Conservation (phyloP, 352 stramenopile genomes). For the Lagenidium giganteum region DNA sequence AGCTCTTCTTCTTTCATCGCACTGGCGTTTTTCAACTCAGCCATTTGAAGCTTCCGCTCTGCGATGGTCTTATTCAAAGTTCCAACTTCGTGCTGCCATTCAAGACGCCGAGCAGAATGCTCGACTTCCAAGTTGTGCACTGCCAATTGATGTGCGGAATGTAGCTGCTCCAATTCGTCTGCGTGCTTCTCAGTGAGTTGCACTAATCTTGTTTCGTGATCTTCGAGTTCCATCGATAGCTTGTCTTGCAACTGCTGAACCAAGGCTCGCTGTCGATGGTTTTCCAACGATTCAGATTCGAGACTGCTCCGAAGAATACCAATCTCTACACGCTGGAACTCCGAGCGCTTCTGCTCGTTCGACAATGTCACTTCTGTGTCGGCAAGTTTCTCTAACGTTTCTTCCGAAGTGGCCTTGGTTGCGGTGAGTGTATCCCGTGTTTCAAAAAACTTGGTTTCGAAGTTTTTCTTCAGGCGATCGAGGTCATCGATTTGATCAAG, state of each 20-base stretch:
- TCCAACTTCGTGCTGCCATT: background rate
- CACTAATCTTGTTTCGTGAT: too few relatives aligned
- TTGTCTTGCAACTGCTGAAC: too few relatives aligned
- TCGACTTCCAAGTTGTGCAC: slow-evolving; percentile 4
- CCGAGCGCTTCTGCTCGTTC: too few relatives aligned
- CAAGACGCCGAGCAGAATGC: background rate
- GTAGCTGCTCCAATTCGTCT: slow-evolving; percentile 10
- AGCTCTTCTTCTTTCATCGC: too few relatives aligned
- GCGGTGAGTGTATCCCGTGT: slow-evolving; percentile 26
- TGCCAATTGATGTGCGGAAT: slow-evolving; percentile 12
- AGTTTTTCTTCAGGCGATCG: slow-evolving; percentile 58
- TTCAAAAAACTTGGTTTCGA: slow-evolving; percentile 67
- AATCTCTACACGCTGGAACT: too few relatives aligned
- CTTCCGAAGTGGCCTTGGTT: slow-evolving; percentile 5
- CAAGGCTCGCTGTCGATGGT: too few relatives aligned
- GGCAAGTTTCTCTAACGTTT: background rate
- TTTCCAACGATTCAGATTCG: too few relatives aligned
- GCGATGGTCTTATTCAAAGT: background rate
- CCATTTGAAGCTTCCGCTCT: background rate
- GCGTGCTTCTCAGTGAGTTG: too few relatives aligned
- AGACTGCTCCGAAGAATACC: too few relatives aligned
- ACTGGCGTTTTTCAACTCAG: too few relatives aligned
- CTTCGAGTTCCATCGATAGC: too few relatives aligned
- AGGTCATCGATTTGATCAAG: slow-evolving; percentile 54
- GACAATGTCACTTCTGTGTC: background rate